Evolutionary conservation across 495 filamentous ascomycete genomes (phyloP), one percentile per base, ranked within the genome.

Genomic region (Xylaria cubensis): DNA sequence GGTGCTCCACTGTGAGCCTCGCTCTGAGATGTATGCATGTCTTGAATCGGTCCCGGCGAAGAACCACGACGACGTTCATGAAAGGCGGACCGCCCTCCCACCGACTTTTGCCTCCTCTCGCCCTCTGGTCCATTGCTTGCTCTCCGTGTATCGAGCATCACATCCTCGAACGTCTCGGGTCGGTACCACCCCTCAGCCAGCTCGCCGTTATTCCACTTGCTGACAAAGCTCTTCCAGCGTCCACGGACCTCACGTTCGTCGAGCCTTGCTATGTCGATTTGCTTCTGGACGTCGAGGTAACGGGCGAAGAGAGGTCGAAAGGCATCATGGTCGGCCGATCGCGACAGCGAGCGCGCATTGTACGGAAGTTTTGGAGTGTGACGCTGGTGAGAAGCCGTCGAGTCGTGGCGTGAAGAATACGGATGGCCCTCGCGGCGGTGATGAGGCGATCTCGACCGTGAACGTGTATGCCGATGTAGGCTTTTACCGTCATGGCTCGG

Each of bases 131-230:
- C 4, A 69, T 63, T 44, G n/a, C n/a, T 53, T 3, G n/a, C 64
- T 80, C 19, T 26, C 34, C n/a, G 32, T 8, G 7, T 3, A n/a
- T 69, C 64, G n/a, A 63, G 34, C 29, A 80, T 78, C n/a, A 88
- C 88, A 64, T 86, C 88, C 50, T 85, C 78, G 26, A 91, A 83
- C 2, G 86, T 90, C 74, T 80, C 82, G 26, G 94, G 91, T 74
- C 94, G 92, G 80, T 99, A 99, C 95, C 96, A 99, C 32, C 94
- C 94, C 80, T 94, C 91, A 2, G 94, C 92, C 67, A 99, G 85
- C 85, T 97, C 94, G 82, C 92, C 93, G 78, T 89, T 90, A 84
- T 99, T 99, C 96, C 96, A 99, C 86, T 94, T 95, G 3, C 87
- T 82, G 17, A 94, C 79, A 77, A 98, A 99, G 78, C 94, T 95